Evolutionary conservation across 441 rosid species (phyloP).

Genomic region (Pelargonium cotyledonis): DNA sequence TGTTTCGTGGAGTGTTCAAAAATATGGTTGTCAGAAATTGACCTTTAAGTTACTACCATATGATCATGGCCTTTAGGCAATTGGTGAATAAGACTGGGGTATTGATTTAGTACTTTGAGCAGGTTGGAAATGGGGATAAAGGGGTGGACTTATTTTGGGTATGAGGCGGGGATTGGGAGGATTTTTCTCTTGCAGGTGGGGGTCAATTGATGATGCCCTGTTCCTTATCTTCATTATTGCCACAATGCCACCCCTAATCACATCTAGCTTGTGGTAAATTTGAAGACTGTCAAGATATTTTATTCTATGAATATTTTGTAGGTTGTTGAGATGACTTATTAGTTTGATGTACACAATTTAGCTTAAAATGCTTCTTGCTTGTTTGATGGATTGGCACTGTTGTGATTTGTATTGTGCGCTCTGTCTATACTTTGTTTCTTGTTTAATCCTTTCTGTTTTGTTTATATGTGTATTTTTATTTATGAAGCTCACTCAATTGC

Average conservation of each 20-base stretch:
- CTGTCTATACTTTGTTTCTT: not conserved
- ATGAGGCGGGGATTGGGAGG: not conserved
- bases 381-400: not conserved
- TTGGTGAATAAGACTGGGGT: not conserved
- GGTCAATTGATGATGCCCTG: not conserved
- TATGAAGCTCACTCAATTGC: not conserved
- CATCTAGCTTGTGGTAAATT: not conserved
- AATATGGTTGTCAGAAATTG: not conserved
- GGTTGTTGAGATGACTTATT: not conserved
- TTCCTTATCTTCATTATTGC: not conserved
- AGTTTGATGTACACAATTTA: not conserved
- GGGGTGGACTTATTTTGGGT: not conserved
- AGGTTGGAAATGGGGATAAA: not conserved
- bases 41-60: not conserved
- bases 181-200: not conserved
- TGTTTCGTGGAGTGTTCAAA: not conserved
- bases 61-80: not conserved
- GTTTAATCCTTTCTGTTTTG: not conserved
- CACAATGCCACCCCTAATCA: not conserved
- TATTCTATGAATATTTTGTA: not conserved
- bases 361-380: not conserved
- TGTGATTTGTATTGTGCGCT: not conserved
- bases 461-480: not conserved
- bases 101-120: not conserved
- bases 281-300: not conserved